Conservation (phyloP, 108 stramenopile species). For the Skeletonema costatum region DNA sequence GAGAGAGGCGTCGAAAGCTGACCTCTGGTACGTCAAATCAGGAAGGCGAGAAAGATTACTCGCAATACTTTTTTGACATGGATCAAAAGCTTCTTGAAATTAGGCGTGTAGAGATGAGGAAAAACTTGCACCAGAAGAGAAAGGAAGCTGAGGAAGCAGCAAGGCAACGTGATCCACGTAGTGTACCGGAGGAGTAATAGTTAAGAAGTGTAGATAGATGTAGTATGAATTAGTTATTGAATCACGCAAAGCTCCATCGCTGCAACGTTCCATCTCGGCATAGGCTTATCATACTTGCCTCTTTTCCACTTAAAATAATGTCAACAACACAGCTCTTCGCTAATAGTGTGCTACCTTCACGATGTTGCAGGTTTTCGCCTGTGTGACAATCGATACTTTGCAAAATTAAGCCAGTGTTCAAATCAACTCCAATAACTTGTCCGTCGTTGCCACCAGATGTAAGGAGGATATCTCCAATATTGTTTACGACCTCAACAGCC, state of each 20-base stretch:
- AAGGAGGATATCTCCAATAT: constrained; percentile 36
- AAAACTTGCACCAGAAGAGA: neutral
- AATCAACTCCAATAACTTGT: constrained; percentile 34
- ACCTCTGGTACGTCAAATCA: neutral
- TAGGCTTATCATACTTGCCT: constrained; percentile 21
- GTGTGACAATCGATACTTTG: constrained; percentile 26
- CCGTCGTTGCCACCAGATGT: constrained; percentile 46
- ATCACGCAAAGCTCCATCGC: neutral
- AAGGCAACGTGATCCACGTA: neutral
- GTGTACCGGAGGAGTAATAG: neutral
- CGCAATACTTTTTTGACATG: neutral
- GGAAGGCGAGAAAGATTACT: neutral
- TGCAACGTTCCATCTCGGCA: constrained; percentile 39
- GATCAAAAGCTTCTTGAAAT: neutral
- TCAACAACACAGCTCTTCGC: constrained; percentile 38
- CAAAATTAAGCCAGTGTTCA: constrained; percentile 28
- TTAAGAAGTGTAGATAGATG: neutral
- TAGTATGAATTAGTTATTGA: too few relatives aligned
- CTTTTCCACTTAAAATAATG: constrained; percentile 21
- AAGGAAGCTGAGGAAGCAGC: neutral
- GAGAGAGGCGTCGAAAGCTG: constrained; percentile 1
- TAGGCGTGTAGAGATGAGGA: neutral
- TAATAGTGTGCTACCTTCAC: neutral
- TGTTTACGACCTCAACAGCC: constrained; percentile 25
- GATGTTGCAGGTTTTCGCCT: constrained; percentile 13